Conservation (phyloP, 83 land plant genomes). For the Picea engelmannii region DNA sequence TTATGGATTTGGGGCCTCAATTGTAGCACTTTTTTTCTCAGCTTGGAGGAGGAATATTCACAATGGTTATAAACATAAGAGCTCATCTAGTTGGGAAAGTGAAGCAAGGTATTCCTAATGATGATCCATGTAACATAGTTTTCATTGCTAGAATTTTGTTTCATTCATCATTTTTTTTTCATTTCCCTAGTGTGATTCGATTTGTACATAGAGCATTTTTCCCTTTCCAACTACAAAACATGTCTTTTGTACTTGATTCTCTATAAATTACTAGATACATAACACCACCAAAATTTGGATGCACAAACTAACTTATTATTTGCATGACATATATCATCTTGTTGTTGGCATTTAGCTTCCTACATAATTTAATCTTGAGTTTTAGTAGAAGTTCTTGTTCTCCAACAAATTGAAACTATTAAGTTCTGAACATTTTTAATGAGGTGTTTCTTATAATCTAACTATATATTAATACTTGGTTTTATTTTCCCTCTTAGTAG, state of each 20-base stretch:
- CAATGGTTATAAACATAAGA: slow-evolving; percentile 99
- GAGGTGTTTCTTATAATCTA: background rate
- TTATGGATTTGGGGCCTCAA: slow-evolving; percentile 99
- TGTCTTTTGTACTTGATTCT: background rate
- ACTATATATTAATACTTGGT: background rate
- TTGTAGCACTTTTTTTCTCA: slow-evolving; percentile 99
- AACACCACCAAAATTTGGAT: background rate
- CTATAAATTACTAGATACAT: background rate
- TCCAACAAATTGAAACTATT: background rate
- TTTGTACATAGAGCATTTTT: background rate
- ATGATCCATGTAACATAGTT: slow-evolving; percentile 99
- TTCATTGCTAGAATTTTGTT: slow-evolving; percentile 98
- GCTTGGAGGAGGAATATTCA: slow-evolving; percentile 98
- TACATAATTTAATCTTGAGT: background rate
- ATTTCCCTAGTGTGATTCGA: background rate
- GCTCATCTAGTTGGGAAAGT: slow-evolving; percentile 99
- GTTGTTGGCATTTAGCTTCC: background rate
- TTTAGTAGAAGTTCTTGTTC: too few relatives aligned
- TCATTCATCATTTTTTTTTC: background rate
- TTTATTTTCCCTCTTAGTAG: slow-evolving; percentile 25
- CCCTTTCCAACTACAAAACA: slow-evolving; percentile 19
- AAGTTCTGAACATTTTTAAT: background rate
- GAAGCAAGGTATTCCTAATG: slow-evolving; percentile 99
- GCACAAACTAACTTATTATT: background rate
- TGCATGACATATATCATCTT: background rate